A percentile compares a stretch with the other conserved stretches of the same genome.
phyloP scores from a whole-genome alignment of 2,329 filamentous ascomycete species.

The Ophidiomyces ophidiicola region DNA sequence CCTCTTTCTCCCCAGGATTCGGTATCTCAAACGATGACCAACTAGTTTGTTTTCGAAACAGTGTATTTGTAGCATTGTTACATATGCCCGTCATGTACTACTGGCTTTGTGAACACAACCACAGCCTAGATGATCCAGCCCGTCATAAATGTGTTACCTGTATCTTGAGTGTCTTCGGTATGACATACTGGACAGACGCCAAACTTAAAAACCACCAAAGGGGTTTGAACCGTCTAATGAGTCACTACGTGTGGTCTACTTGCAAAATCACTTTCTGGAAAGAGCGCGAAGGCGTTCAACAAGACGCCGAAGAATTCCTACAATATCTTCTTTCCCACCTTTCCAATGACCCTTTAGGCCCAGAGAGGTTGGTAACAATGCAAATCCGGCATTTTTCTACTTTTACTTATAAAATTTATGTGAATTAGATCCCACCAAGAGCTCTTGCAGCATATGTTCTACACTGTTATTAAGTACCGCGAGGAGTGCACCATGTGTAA shows the following conservation, averaged over 20 bases:
- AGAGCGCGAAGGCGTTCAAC: constrained; percentile 1
- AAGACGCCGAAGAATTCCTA: constrained; percentile 13
- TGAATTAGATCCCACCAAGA: no score
- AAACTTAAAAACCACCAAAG: not conserved
- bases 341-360: not conserved
- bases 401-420: not conserved
- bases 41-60: constrained; percentile 14
- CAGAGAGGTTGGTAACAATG: not conserved
- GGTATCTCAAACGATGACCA: constrained; percentile 12
- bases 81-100: constrained; percentile 13
- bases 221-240: not conserved
- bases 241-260: constrained; percentile 4
- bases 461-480: constrained; percentile 4
- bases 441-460: constrained; percentile 11
- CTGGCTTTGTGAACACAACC: constrained; percentile 10
- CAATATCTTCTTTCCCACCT: constrained; percentile 4
- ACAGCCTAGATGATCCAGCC: not conserved
- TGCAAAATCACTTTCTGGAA: constrained; percentile 7
- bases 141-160: constrained; percentile 9
- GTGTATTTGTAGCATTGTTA: constrained; percentile 10
- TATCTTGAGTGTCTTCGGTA: constrained; percentile 3
- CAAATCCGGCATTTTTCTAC: not conserved
- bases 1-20: no score
- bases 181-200: constrained; percentile 8
- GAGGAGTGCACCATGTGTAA: constrained; percentile 10